Conservation (phyloP, 441 rosid genomes). For the Breynia disticha region DNA sequence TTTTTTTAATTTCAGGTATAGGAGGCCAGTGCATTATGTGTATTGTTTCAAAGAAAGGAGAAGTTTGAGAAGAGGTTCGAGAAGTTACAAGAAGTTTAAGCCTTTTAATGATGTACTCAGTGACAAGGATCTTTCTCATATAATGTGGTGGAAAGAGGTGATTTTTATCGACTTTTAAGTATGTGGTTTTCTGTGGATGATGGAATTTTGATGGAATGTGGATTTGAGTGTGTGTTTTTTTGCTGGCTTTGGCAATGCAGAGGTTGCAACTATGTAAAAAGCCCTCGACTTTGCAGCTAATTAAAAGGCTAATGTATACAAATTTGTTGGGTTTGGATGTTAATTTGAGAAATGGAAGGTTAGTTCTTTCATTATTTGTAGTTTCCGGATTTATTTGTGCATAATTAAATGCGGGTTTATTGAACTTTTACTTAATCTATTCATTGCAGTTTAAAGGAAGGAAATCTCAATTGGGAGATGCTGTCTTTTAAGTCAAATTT, state of each 20-base stretch:
- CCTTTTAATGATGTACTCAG: constrained; percentile 27
- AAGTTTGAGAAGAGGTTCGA: constrained; percentile 29
- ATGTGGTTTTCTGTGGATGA: constrained; percentile 1
- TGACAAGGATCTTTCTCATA: constrained; percentile 67
- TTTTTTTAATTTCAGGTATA: no score
- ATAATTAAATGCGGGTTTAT: neutral
- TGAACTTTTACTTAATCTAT: constrained; percentile 6
- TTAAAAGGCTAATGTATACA: constrained; percentile 58
- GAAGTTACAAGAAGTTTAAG: constrained; percentile 45
- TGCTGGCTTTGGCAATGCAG: constrained; percentile 30
- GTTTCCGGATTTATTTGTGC: neutral
- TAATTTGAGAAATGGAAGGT: constrained; percentile 80
- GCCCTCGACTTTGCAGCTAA: constrained; percentile 66
- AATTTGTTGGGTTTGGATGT: constrained; percentile 76
- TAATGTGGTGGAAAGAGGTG: constrained; percentile 95
- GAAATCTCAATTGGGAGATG: constrained; percentile 82
- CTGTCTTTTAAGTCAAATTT: constrained; percentile 88
- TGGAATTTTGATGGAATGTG: constrained; percentile 2
- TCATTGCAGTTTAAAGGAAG: constrained; percentile 74
- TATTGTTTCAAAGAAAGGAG: constrained; percentile 46
- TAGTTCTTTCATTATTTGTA: constrained; percentile 11
- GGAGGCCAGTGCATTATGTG: constrained; percentile 27
- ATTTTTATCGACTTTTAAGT: neutral
- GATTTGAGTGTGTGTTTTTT: constrained; percentile 1
- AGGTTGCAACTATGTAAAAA: constrained; percentile 74